Conservation (phyloP, 495 filamentous ascomycete species). For the Rusavskia elegans region DNA sequence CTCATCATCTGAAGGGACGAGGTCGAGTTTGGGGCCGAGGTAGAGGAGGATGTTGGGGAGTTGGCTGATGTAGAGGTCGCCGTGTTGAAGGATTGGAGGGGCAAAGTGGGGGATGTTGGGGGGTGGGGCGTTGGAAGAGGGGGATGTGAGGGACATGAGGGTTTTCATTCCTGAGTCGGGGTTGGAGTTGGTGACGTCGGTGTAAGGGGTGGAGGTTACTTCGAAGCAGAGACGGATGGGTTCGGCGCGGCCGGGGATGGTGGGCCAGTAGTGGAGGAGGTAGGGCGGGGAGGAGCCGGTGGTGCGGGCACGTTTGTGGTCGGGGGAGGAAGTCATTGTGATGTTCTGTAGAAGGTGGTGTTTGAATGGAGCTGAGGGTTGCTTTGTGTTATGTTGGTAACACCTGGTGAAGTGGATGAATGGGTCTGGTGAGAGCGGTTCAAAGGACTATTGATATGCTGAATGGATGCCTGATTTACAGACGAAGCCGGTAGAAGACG, state of each 20-base stretch:
- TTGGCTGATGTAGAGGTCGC: slow-evolving; percentile 42
- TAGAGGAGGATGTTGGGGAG: slow-evolving; percentile 50
- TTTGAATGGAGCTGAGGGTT: background rate
- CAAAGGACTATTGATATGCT: too few relatives aligned
- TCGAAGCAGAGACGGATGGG: slow-evolving; percentile 48
- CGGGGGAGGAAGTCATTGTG: slow-evolving; percentile 8
- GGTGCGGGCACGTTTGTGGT: slow-evolving; percentile 8
- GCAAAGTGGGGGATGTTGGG: slow-evolving; percentile 44
- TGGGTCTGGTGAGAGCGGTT: too few relatives aligned
- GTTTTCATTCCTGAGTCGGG: slow-evolving; percentile 19
- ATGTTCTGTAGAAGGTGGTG: background rate
- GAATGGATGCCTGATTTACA: too few relatives aligned
- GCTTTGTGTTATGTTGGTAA: background rate
- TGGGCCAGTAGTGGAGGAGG: slow-evolving; percentile 48
- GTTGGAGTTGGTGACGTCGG: slow-evolving; percentile 33
- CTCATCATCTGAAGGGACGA: slow-evolving; percentile 21
- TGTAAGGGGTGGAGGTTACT: slow-evolving; percentile 41
- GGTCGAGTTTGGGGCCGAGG: slow-evolving; percentile 34
- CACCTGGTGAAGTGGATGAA: too few relatives aligned
- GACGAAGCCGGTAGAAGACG: too few relatives aligned
- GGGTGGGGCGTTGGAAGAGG: slow-evolving; percentile 17
- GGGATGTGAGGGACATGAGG: slow-evolving; percentile 17
- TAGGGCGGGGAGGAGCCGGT: slow-evolving; percentile 14
- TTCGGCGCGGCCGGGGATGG: slow-evolving; percentile 49
- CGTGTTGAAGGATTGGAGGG: slow-evolving; percentile 42